Percentiles rank a stretch among this genome's conserved stretches.
phyloP scores from a whole-genome alignment of 2,329 filamentous ascomycete species.

The Rhinocladiella similis region DNA sequence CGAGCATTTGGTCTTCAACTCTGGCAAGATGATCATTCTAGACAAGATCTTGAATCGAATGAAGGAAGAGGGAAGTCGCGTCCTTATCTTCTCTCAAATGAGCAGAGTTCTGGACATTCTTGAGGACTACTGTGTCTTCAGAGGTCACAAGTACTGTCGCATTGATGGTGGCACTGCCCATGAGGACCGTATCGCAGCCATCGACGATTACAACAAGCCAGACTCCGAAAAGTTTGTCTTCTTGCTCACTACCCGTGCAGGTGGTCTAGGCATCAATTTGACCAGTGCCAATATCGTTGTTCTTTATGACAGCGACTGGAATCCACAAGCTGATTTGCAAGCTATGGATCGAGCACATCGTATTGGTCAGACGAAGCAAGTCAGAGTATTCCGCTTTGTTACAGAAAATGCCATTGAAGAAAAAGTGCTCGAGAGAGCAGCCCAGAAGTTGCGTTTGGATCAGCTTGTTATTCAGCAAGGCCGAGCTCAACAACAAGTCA shows the following conservation, averaged over 20 bases:
- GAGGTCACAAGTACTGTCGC: constrained; percentile 91
- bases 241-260: constrained; percentile 89
- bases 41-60: constrained; percentile 87
- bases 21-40: constrained; percentile 95
- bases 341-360: constrained; percentile 98
- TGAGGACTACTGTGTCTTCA: constrained; percentile 97
- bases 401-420: constrained; percentile 98
- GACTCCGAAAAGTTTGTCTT: constrained; percentile 97
- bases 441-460: constrained; percentile 93
- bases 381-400: constrained; percentile 93
- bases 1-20: constrained; percentile 89
- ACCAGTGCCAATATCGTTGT: constrained; percentile 94
- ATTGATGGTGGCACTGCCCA: constrained; percentile 97
- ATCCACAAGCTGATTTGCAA: constrained; percentile 95
- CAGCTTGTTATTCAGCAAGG: constrained; percentile 98
- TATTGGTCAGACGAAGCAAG: constrained; percentile 98
- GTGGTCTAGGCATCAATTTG: constrained; percentile 94
- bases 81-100: constrained; percentile 99
- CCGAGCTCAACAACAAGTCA: constrained; percentile 83
- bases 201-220: constrained; percentile 97
- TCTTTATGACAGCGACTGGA: constrained; percentile 98
- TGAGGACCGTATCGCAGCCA: constrained; percentile 94
- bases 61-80: constrained; percentile 81
- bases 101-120: constrained; percentile 94
- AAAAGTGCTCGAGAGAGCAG: constrained; percentile 93